phyloP scores from a whole-genome alignment of 2,329 filamentous ascomycete species.

The Achaetomium macrosporum region DNA sequence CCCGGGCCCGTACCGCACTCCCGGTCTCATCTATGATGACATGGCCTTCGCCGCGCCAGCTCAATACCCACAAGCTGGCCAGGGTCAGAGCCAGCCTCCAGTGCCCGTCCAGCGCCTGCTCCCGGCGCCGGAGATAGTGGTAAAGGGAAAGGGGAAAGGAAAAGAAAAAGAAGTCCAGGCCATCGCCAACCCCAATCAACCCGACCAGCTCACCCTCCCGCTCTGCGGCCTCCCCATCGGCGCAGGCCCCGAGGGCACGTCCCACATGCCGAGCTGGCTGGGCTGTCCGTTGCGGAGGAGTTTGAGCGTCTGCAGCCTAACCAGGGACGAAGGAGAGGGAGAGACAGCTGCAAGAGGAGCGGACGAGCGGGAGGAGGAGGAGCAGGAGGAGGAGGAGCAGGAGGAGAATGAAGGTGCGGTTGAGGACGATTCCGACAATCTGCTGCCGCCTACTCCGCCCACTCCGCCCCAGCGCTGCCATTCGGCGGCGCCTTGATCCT shows the following conservation, averaged over 20 bases:
- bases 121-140: background rate
- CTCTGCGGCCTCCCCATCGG: constrained; percentile 37
- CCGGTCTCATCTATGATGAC: background rate
- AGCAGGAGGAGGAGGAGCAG: background rate
- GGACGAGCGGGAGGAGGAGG: background rate
- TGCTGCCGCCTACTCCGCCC: background rate
- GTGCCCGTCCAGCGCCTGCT: background rate
- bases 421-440: background rate
- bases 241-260: constrained; percentile 36
- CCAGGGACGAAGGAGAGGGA: background rate
- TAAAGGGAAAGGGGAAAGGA: background rate
- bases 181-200: too few species aligned
- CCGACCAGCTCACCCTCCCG: constrained; percentile 8
- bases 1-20: constrained; percentile 11
- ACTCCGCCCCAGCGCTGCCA: background rate
- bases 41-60: background rate
- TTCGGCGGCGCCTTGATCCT: constrained; percentile 8
- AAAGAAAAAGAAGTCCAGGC: too few species aligned
- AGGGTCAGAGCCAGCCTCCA: background rate
- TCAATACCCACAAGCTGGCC: background rate
- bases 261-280: constrained; percentile 30
- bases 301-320: background rate
- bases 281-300: constrained; percentile 22
- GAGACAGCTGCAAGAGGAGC: too few species aligned
- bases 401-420: background rate